Percentiles rank a stretch among this genome's conserved stretches.
Conservation (phyloP, 1,284 basidiomycete genomes). For the Lentinus polychrous region DNA sequence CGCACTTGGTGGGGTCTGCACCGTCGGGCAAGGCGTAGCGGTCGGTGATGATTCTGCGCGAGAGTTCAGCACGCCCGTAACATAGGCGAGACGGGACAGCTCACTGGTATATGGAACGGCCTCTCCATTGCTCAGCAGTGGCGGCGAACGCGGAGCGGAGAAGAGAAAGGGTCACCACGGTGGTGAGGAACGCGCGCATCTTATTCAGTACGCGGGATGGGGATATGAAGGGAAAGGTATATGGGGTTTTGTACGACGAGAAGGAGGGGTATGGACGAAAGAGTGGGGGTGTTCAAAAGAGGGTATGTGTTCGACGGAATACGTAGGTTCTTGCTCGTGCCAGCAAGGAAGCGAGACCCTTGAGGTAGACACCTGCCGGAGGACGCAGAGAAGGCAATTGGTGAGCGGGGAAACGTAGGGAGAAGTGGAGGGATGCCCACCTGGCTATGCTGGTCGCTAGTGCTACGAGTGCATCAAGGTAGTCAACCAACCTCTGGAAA, state of each 20-base stretch:
- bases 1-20: slow-evolving; percentile 47
- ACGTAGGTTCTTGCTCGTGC: too few species aligned
- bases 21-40: slow-evolving; percentile 61
- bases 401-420: background rate
- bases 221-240: background rate
- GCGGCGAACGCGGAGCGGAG: slow-evolving; percentile 25
- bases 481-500: background rate
- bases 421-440: background rate
- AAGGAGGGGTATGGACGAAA: slow-evolving; percentile 2
- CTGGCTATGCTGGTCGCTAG: background rate
- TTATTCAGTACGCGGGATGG: background rate
- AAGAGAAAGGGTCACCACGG: slow-evolving; percentile 19
- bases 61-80: background rate
- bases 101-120: slow-evolving; percentile 36
- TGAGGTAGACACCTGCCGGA: background rate
- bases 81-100: slow-evolving; percentile 5
- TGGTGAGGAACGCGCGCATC: slow-evolving; percentile 12
- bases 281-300: slow-evolving; percentile 10
- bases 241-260: background rate
- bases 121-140: slow-evolving; percentile 32
- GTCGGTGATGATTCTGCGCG: slow-evolving; percentile 60
- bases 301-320: slow-evolving; percentile 6
- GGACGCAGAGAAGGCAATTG: background rate
- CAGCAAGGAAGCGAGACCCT: background rate
- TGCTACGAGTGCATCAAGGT: background rate